Evolutionary conservation across 2,329 filamentous ascomycete genomes (phyloP).

Genomic region (Epichloe aotearoae): DNA sequence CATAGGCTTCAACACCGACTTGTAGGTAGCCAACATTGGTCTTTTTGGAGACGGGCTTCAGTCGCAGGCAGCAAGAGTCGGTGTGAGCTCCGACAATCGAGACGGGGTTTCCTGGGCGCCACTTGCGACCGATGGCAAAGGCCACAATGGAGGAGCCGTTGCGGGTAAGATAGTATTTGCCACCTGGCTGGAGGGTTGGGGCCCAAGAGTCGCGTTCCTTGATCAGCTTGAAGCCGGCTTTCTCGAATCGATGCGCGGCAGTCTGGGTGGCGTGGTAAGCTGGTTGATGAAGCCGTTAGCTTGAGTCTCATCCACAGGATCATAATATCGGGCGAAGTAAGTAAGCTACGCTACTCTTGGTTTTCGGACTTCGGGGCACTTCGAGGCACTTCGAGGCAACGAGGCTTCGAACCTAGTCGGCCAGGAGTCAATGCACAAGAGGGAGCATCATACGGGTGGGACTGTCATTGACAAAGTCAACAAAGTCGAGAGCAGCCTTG

Average conservation of each 20-base stretch:
- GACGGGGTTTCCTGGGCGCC: constrained; percentile 82
- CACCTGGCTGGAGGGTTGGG: constrained; percentile 64
- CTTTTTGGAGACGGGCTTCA: constrained; percentile 93
- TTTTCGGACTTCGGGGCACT: too few relatives aligned
- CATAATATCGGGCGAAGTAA: too few relatives aligned
- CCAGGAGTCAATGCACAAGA: background rate
- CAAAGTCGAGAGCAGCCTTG: constrained; percentile 61
- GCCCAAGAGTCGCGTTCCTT: constrained; percentile 87
- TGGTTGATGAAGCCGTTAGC: constrained; percentile 21
- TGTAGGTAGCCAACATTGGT: constrained; percentile 77
- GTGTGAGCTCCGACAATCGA: constrained; percentile 93
- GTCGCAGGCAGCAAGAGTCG: constrained; percentile 78
- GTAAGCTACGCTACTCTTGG: too few relatives aligned
- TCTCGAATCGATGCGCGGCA: constrained; percentile 60
- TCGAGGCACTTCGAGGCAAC: background rate
- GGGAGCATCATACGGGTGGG: constrained; percentile 59
- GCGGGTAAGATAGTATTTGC: constrained; percentile 92
- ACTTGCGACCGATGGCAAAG: constrained; percentile 81
- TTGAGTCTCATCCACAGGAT: background rate
- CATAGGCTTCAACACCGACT: constrained; percentile 92
- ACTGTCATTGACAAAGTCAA: constrained; percentile 88
- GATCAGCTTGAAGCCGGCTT: constrained; percentile 77
- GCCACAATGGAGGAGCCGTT: constrained; percentile 87
- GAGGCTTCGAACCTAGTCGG: background rate
- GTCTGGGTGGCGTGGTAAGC: constrained; percentile 89